Percentiles rank a stretch among this genome's conserved stretches.
Evolutionary conservation across 805 yeast species (phyloP).

Genomic region (Komagataella mondaviorum): DNA sequence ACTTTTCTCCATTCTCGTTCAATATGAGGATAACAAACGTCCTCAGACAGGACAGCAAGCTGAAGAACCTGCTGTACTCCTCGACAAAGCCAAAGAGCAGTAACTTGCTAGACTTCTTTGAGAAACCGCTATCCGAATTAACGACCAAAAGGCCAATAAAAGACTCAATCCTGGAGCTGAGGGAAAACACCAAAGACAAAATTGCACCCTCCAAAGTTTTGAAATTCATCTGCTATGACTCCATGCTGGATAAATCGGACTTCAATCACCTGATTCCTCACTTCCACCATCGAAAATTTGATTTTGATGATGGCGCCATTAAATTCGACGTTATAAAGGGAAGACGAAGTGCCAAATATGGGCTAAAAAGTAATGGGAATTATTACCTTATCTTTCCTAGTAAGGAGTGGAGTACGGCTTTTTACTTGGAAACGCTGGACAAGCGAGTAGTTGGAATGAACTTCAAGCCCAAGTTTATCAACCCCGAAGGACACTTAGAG

Average conservation of each 20-base stretch:
- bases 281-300: background rate
- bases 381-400: background rate
- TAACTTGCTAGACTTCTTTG: background rate
- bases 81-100: background rate
- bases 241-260: background rate
- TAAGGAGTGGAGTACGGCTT: background rate
- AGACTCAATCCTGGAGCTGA: background rate
- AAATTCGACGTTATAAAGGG: background rate
- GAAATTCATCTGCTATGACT: background rate
- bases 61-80: background rate
- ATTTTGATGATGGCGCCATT: background rate
- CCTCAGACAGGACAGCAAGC: background rate
- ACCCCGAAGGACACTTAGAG: background rate
- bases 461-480: background rate
- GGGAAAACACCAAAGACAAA: background rate
- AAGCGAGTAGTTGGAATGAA: background rate
- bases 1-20: background rate
- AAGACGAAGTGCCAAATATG: background rate
- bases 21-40: background rate
- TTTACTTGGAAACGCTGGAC: background rate
- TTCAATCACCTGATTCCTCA: background rate
- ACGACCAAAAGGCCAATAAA: background rate
- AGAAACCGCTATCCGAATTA: background rate
- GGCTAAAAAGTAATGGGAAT: background rate
- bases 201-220: background rate